Evolutionary conservation across 2,329 filamentous ascomycete genomes (phyloP).

Genomic region (Periconia digitata): DNA sequence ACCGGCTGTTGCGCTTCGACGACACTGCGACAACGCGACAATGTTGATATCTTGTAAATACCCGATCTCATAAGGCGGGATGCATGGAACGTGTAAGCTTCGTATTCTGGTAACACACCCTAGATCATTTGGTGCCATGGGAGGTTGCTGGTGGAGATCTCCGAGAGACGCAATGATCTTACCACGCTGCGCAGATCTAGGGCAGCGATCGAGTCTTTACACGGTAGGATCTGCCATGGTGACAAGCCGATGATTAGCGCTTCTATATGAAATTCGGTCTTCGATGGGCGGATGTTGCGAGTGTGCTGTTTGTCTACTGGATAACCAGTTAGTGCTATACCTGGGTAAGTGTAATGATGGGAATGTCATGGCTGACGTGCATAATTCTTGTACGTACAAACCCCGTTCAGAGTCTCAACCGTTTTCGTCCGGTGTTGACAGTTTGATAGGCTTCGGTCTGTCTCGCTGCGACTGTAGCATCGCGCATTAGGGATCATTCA

Average conservation of each 20-base stretch:
- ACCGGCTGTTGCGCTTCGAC: too few relatives aligned
- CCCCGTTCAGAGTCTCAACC: neutral
- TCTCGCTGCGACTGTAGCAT: too few relatives aligned
- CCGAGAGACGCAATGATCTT: neutral
- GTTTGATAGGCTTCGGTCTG: too few relatives aligned
- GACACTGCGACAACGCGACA: neutral
- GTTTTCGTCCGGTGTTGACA: neutral
- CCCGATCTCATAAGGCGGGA: neutral
- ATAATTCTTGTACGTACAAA: neutral
- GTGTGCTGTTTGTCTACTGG: neutral
- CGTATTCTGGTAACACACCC: neutral
- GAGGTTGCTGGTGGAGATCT: neutral
- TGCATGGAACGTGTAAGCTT: neutral
- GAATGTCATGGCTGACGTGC: neutral
- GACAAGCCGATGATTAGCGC: neutral
- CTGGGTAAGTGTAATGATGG: neutral
- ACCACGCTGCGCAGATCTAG: neutral
- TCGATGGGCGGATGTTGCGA: neutral
- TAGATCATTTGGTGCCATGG: neutral
- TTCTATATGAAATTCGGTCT: neutral
- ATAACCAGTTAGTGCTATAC: neutral
- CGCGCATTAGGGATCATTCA: too few relatives aligned
- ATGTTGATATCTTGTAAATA: neutral
- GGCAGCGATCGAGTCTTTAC: neutral
- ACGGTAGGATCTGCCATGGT: neutral